A percentile compares a stretch with the other conserved stretches of the same genome.
phyloP scores from a whole-genome alignment of 2,329 filamentous ascomycete species.

The Nemania sp. region DNA sequence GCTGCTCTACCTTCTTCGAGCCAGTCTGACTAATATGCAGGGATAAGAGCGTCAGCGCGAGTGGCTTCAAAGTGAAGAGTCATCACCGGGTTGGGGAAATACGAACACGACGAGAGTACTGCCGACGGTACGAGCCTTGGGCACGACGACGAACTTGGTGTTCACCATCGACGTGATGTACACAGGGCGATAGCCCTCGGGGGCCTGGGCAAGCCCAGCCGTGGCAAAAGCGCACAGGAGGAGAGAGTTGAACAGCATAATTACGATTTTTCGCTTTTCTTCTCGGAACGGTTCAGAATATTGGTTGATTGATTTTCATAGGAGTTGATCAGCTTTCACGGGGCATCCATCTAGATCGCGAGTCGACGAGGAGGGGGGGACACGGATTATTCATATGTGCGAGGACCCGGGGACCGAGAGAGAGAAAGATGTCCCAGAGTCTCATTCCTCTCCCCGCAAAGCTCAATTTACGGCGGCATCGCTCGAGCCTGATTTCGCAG shows the following conservation, averaged over 20 bases:
- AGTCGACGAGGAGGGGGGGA: background rate
- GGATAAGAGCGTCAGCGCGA: background rate
- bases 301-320: background rate
- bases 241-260: conserved; percentile 39
- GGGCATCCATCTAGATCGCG: background rate
- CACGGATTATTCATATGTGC: conserved; percentile 18
- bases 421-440: background rate
- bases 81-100: background rate
- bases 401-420: background rate
- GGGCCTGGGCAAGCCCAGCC: conserved; percentile 43
- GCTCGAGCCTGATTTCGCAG: conserved; percentile 35
- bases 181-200: conserved; percentile 46
- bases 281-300: background rate
- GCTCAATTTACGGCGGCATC: conserved; percentile 30
- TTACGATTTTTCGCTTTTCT: conserved; percentile 26
- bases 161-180: conserved; percentile 47
- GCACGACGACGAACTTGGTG: conserved; percentile 47
- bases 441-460: conserved; percentile 19
- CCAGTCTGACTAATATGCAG: conserved; percentile 39
- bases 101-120: conserved; percentile 45
- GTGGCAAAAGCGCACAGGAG: conserved; percentile 42
- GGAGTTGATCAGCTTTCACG: conserved; percentile 2
- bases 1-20: conserved; percentile 44
- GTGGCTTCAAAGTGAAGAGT: background rate
- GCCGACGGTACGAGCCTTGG: conserved; percentile 40